Evolutionary conservation across 805 yeast genomes (phyloP).

Genomic region (Monosporozyma aerobia): DNA sequence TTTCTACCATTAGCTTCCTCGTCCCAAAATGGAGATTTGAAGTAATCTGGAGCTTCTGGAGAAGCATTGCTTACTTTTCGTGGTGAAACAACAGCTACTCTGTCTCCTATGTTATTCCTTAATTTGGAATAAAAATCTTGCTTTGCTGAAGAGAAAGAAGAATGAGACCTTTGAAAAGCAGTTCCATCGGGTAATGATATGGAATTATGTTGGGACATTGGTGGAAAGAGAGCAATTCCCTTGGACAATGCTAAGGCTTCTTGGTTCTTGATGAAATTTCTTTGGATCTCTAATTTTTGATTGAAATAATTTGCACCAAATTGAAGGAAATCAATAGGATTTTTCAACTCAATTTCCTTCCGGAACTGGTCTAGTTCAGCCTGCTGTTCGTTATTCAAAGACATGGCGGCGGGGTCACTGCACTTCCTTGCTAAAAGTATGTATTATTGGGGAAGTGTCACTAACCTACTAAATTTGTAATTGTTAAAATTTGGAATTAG

Average conservation of each 20-base stretch:
- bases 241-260: slow-evolving; percentile 36
- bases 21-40: neutral
- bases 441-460: neutral
- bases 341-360: slow-evolving; percentile 41
- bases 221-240: slow-evolving; percentile 39
- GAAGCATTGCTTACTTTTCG: neutral
- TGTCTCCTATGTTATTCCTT: neutral
- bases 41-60: neutral
- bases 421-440: neutral
- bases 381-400: slow-evolving; percentile 12
- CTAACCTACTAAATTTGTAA: neutral
- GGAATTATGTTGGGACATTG: slow-evolving; percentile 2
- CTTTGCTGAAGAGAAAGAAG: neutral
- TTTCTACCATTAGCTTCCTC: neutral
- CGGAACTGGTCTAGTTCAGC: slow-evolving; percentile 54
- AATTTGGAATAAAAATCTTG: neutral
- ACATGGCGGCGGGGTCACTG: neutral
- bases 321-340: slow-evolving; percentile 62
- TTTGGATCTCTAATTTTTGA: slow-evolving; percentile 49
- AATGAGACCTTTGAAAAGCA: neutral
- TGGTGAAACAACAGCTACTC: neutral
- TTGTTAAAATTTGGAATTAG: neutral
- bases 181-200: neutral
- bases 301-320: slow-evolving; percentile 70
- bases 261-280: slow-evolving; percentile 9